These are phyloP conservation scores for Russula sp. DNA, from an alignment of 768 basidiomycete species.

Conservation along the genomic window DNA sequence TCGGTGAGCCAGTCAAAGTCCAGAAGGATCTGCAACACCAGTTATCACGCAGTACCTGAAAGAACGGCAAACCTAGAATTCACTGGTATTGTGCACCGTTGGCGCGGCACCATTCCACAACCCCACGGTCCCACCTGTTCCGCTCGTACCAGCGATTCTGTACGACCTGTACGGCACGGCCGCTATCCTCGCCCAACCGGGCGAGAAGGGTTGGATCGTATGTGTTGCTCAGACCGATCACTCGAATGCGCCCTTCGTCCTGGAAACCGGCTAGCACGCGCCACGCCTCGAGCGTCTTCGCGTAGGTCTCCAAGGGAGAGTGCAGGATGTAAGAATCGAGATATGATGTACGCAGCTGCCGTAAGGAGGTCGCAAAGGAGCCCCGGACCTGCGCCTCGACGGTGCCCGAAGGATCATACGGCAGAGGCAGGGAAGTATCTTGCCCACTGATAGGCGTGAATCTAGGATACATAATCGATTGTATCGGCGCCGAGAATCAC, in stretches of 20 bases:
- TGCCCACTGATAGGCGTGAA: constrained; percentile 72
- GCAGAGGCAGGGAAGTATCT: constrained; percentile 59
- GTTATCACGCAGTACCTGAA: neutral
- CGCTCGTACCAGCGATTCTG: constrained; percentile 84
- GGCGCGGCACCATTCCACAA: constrained; percentile 55
- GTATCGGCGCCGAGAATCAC: neutral
- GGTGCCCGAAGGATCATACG: constrained; percentile 53
- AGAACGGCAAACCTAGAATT: constrained; percentile 17
- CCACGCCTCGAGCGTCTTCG: constrained; percentile 66
- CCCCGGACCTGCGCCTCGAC: constrained; percentile 52
- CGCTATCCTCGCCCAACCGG: constrained; percentile 44
- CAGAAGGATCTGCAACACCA: constrained; percentile 61
- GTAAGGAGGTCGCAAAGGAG: constrained; percentile 58
- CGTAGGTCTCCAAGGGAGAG: constrained; percentile 53
- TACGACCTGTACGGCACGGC: constrained; percentile 54
- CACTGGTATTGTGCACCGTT: constrained; percentile 70
- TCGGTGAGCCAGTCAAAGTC: constrained; percentile 76
- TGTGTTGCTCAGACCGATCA: constrained; percentile 72
- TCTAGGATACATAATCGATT: constrained; percentile 32
- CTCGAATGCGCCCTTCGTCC: constrained; percentile 52
- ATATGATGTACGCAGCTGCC: constrained; percentile 63
- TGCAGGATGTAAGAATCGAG: constrained; percentile 77
- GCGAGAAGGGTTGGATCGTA: constrained; percentile 55
- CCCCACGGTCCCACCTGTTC: constrained; percentile 65
- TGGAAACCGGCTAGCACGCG: constrained; percentile 51